phyloP scores from a whole-genome alignment of 352 stramenopile genomes.

The Pythium plurisporium region DNA sequence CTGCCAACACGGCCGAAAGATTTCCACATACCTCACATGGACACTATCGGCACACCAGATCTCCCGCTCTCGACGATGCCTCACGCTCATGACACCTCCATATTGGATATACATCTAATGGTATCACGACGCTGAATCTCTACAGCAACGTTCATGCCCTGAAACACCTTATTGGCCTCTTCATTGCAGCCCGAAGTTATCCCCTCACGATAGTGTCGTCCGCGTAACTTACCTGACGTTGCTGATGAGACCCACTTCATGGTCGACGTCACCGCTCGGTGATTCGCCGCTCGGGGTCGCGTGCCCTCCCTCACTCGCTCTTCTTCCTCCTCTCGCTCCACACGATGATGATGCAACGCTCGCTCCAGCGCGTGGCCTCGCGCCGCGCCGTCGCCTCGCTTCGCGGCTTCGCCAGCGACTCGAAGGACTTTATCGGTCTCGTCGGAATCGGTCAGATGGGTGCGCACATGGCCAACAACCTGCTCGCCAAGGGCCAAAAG shows the following conservation, averaged over 20 bases:
- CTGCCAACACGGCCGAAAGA: slow-evolving; percentile 1
- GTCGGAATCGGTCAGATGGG: slow-evolving; percentile 95
- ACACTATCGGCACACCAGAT: neutral
- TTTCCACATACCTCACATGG: neutral
- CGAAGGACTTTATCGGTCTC: slow-evolving; percentile 71
- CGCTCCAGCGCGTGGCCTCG: slow-evolving; percentile 3
- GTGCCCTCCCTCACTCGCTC: neutral
- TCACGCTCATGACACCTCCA: too few relatives aligned
- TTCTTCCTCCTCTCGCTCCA: neutral
- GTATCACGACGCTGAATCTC: too few relatives aligned
- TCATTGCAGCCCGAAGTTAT: too few relatives aligned
- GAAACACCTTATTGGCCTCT: too few relatives aligned
- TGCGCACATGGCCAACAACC: slow-evolving; percentile 90
- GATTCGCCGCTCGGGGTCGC: too few relatives aligned
- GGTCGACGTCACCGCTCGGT: slow-evolving; percentile 8
- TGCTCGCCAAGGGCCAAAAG: slow-evolving; percentile 74
- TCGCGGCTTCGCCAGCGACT: slow-evolving; percentile 17
- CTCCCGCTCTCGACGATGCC: neutral
- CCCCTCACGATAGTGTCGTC: neutral
- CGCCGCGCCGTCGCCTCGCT: slow-evolving; percentile 8
- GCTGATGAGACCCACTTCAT: slow-evolving; percentile 5
- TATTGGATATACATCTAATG: too few relatives aligned
- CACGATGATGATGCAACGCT: slow-evolving; percentile 13
- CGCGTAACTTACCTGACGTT: slow-evolving; percentile 3
- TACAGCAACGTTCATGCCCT: neutral